Base-by-base conservation (phyloP, 1,139 yeast genomes). In the Saccharomyces pastorianus region DNA sequence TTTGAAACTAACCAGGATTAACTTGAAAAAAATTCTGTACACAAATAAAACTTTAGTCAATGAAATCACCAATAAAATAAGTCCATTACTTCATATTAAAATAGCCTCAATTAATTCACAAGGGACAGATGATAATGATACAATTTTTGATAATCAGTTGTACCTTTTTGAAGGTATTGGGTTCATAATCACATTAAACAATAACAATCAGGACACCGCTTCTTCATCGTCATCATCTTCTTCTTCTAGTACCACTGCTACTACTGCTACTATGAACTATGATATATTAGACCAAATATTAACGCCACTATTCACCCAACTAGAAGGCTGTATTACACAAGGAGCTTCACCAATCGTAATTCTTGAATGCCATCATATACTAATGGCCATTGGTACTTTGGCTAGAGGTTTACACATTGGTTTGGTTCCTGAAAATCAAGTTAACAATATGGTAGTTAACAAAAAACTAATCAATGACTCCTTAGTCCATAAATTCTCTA, bases 341-440 rank as follows among this genome's bases (percentile, higher is more conserved):
- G 66, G 74, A 20, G 77, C 76, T 55, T 75, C 73, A 38, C 72
- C 77, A 25, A 75, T 77, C 50, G 66, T 79, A 42, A 77, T 85
- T 3, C 71, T 88, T 49, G 95, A 89, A 67, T 84, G 90, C 2
- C 96, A 93, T 68, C 97, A 93, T 68, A 79, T 85, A 46, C 73
- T 95, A 51, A 82, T 88, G 83, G 93, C 97, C 0, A 81, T 93
- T 53, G 97, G 97, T 41, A 88, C 96, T 0, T 79, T 91, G 64
- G 87, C 91, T 2, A 80, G 93, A 65, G 98, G 98, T 1, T 84
- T 87, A 62, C 72, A 69, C 53, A 66, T 67, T 23, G 72, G 72
- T 6, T 52, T 69, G 9, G 70, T 69, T 20, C 72, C 72, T 6
- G 72, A 69, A 42, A 68, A 67, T 51, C 71, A 68, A 55, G 69